Evolutionary conservation across 2,329 filamentous ascomycete species (phyloP).

Genomic region (Chrysoporthe cubensis): DNA sequence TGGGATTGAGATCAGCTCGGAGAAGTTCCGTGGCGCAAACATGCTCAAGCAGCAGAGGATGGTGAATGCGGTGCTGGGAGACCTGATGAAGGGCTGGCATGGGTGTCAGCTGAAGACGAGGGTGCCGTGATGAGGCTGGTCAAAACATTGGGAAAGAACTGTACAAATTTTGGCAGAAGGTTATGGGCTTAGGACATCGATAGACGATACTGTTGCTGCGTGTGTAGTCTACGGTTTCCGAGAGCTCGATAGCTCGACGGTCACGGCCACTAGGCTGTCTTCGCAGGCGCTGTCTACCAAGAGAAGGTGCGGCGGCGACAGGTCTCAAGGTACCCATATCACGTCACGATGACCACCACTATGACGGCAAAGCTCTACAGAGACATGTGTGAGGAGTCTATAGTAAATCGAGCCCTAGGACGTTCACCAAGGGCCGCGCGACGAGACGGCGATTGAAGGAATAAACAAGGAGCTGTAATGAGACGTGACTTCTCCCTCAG

Average conservation of each 20-base stretch:
- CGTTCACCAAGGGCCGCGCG: background rate
- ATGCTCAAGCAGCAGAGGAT: constrained; percentile 83
- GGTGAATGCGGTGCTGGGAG: constrained; percentile 74
- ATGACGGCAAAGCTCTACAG: background rate
- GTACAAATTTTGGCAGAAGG: background rate
- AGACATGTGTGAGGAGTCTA: background rate
- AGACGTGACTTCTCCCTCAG: background rate
- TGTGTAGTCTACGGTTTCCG: background rate
- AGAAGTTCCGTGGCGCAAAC: constrained; percentile 69
- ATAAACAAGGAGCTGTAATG: background rate
- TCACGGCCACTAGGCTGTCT: background rate
- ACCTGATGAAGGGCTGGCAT: constrained; percentile 81
- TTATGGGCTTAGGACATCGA: background rate
- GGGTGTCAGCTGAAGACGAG: constrained; percentile 79
- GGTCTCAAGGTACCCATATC: background rate
- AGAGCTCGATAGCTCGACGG: background rate
- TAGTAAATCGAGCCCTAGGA: background rate
- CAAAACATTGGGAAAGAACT: background rate
- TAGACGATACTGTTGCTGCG: background rate
- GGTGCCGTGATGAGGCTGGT: constrained; percentile 42
- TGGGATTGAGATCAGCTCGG: constrained; percentile 75
- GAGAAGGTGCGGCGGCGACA: background rate
- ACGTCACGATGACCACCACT: background rate
- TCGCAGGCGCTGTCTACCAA: background rate
- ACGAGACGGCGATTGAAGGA: too few relatives aligned